phyloP scores from a whole-genome alignment of 179 eudicot species.

The Gypsophila paniculata region DNA sequence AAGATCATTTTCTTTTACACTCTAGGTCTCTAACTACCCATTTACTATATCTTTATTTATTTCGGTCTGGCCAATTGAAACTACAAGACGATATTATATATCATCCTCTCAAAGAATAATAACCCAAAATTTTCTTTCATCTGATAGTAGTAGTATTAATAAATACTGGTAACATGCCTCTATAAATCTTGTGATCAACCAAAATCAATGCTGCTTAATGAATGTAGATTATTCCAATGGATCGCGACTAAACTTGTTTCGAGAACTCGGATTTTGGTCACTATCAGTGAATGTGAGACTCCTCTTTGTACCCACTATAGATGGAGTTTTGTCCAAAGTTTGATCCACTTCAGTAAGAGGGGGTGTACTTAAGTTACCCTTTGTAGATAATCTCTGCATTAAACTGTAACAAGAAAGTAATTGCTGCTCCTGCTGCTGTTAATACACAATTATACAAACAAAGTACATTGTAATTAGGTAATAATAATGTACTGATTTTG shows the following conservation, averaged over 20 bases:
- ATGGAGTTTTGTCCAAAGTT: constrained; percentile 8
- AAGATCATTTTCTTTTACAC: too few species aligned
- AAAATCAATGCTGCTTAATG: constrained; percentile 17
- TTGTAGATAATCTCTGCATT: constrained; percentile 31
- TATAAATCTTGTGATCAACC: background rate
- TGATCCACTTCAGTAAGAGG: constrained; percentile 17
- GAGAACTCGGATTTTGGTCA: constrained; percentile 16
- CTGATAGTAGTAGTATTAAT: background rate
- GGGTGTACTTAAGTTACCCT: constrained; percentile 27
- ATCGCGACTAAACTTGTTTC: constrained; percentile 12
- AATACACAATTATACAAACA: background rate
- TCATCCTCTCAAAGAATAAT: background rate
- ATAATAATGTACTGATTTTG: background rate
- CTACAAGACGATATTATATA: too few species aligned
- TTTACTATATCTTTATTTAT: too few species aligned
- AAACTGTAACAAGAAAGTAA: constrained; percentile 24
- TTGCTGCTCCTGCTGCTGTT: constrained; percentile 22
- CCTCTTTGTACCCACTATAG: constrained; percentile 26
- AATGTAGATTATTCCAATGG: constrained; percentile 1
- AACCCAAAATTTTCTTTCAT: background rate
- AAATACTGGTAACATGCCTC: background rate
- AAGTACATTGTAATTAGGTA: background rate
- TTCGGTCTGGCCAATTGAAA: too few species aligned
- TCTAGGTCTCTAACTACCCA: too few species aligned
- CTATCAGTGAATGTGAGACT: constrained; percentile 29